phyloP scores from a whole-genome alignment of 805 yeast species.

The Pichia pseudocactophila region DNA sequence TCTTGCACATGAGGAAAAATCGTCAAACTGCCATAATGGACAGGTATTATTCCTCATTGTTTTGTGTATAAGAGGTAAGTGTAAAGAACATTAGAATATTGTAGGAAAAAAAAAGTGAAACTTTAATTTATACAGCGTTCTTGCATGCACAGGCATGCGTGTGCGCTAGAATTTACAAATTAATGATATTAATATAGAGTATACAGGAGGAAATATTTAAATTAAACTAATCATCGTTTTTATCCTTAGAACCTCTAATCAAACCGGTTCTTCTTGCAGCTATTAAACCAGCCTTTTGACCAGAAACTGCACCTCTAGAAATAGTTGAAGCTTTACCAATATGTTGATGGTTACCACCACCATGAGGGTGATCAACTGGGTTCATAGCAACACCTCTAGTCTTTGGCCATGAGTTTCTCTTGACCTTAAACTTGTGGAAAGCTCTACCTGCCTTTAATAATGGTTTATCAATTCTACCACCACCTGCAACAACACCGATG shows the following conservation, averaged over 20 bases:
- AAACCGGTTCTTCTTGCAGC: slow-evolving; percentile 99
- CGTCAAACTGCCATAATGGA: slow-evolving; percentile 30
- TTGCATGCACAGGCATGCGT: no score
- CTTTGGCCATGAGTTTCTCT: slow-evolving; percentile 99
- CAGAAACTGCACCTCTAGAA: slow-evolving; percentile 98
- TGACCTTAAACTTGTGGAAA: slow-evolving; percentile 98
- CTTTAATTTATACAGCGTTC: no score
- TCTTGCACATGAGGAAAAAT: slow-evolving; percentile 40
- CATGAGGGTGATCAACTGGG: slow-evolving; percentile 99
- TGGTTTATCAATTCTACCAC: slow-evolving; percentile 99
- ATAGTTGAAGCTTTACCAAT: slow-evolving; percentile 99
- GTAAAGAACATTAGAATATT: neutral
- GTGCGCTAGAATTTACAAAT: no score
- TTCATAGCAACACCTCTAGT: slow-evolving; percentile 99
- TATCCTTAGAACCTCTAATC: slow-evolving; percentile 95
- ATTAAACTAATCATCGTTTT: slow-evolving; percentile 26
- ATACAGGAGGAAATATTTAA: no score
- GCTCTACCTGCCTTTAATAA: slow-evolving; percentile 99
- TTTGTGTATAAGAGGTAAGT: neutral
- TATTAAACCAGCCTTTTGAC: slow-evolving; percentile 99
- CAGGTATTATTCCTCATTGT: slow-evolving; percentile 11
- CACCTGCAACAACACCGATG: slow-evolving; percentile 99
- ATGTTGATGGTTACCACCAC: slow-evolving; percentile 99
- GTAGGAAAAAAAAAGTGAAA: no score
- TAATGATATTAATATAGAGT: no score